These are phyloP conservation scores for Simplicillium aogashimaense DNA, from an alignment of 2,329 filamentous ascomycete genomes.

Conservation along the genomic window DNA sequence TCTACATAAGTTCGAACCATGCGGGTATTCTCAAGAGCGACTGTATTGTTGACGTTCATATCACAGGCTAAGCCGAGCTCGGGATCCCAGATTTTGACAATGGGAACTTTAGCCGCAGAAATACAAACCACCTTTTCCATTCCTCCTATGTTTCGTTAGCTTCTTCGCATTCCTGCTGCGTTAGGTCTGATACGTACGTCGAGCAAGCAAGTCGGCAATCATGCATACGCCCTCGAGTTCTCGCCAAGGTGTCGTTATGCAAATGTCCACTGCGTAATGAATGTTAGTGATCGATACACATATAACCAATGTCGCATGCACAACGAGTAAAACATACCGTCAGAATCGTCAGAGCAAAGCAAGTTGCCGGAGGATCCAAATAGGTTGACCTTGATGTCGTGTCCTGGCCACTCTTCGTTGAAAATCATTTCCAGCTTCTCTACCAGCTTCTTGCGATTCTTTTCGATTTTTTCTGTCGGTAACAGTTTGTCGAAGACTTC, in stretches of 20 bases:
- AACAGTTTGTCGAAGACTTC: constrained; percentile 77
- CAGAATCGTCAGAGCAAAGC: constrained; percentile 89
- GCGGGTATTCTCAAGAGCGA: constrained; percentile 89
- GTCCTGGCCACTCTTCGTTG: constrained; percentile 84
- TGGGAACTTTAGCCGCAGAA: constrained; percentile 89
- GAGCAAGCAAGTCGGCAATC: constrained; percentile 76
- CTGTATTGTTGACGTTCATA: constrained; percentile 97
- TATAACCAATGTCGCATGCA: background rate
- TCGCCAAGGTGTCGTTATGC: constrained; percentile 86
- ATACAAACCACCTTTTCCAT: constrained; percentile 97
- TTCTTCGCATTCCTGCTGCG: constrained; percentile 20
- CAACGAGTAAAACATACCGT: constrained; percentile 51
- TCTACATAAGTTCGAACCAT: constrained; percentile 98
- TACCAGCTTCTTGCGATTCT: constrained; percentile 66
- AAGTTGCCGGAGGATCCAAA: constrained; percentile 98
- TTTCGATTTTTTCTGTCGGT: constrained; percentile 70
- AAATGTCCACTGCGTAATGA: constrained; percentile 70
- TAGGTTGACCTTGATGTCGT: constrained; percentile 80
- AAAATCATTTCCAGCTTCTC: constrained; percentile 80
- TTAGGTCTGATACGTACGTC: constrained; percentile 50
- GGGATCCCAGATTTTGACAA: constrained; percentile 98
- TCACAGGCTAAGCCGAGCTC: constrained; percentile 83
- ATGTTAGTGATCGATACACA: constrained; percentile 16
- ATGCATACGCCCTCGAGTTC: constrained; percentile 83
- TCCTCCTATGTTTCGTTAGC: constrained; percentile 52